phyloP scores from a whole-genome alignment of 306 rosid species.

The Rosa rugosa region DNA sequence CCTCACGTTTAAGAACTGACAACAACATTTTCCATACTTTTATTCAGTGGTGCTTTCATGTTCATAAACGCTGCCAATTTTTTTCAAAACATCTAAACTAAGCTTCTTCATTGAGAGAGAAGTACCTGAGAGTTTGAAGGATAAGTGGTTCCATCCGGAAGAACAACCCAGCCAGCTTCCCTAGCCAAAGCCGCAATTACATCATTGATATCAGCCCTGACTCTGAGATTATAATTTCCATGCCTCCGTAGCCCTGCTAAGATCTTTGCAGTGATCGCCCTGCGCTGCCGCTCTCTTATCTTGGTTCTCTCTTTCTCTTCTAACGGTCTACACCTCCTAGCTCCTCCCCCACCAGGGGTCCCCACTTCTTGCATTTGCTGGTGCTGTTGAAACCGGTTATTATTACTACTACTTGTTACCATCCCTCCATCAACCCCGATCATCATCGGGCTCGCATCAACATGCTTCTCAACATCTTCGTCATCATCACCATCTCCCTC shows the following conservation, averaged over 20 bases:
- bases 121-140: conserved; percentile 91
- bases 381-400: conserved; percentile 58
- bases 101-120: conserved; percentile 20
- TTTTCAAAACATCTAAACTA: not conserved
- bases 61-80: not conserved
- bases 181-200: conserved; percentile 91
- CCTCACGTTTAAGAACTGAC: not conserved
- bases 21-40: not conserved
- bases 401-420: conserved; percentile 42
- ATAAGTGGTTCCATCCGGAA: conserved; percentile 95
- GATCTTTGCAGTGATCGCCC: conserved; percentile 97
- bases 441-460: conserved; percentile 43
- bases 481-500: conserved; percentile 68
- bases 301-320: conserved; percentile 99
- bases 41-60: not conserved
- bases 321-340: conserved; percentile 78
- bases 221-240: conserved; percentile 96
- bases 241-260: conserved; percentile 97
- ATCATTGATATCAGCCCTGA: conserved; percentile 96
- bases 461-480: conserved; percentile 51
- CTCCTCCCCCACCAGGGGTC: conserved; percentile 72
- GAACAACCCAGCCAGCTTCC: conserved; percentile 99
- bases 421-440: conserved; percentile 65
- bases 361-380: conserved; percentile 70
- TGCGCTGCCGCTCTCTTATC: conserved; percentile 93